Base-by-base conservation (phyloP, 805 yeast genomes). In the Candida manassasensis region DNA sequence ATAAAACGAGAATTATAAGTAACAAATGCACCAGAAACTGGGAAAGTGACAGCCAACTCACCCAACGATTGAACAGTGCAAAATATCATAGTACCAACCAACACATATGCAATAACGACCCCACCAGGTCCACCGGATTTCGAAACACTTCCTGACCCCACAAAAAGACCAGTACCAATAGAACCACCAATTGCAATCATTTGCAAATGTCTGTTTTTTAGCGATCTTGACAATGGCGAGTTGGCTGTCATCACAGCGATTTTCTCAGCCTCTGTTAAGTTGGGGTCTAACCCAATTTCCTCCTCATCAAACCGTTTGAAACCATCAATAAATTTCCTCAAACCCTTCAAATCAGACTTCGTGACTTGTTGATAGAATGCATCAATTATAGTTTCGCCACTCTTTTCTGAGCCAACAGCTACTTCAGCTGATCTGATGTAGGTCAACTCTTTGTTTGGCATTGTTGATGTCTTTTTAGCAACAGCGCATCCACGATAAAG, bases 141-240 rank as follows among this genome's bases (percentile, higher is more conserved):
- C 34, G 84, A 58, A 3, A 84, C 72, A 13, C 70, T 55, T 43
- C 86, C 84, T 2, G 86, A 73, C 51, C 87, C 87, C 21, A 86
- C 82, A 41, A 86, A 77, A 35, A 85, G 65, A 55, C 93, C 95
- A 11, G 93, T 81, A 49, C 95, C 95, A 47, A 85, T 84, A 41
- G 82, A 73, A 31, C 90, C 88, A 48, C 90, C 90, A 43, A 84
- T 69, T 35, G 94, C 89, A 61, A 84, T 84, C 88, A 84, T 80
- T 44, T 81, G 80, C 47, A 84, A 57, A 53, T 84, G 90, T 52
- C 89, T 70, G 29, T 75, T 71, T 46, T 75, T 77, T 34, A 80
- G 63, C 6, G 71, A 55, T 43, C 81, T 62, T 21, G 70, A 57
- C 36, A 72, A 58, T 13, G 78, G 78, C 31, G 77, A 60, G 43